phyloP scores from a whole-genome alignment of 176 grass and related monocot species.

The Luzula sylvatica region DNA sequence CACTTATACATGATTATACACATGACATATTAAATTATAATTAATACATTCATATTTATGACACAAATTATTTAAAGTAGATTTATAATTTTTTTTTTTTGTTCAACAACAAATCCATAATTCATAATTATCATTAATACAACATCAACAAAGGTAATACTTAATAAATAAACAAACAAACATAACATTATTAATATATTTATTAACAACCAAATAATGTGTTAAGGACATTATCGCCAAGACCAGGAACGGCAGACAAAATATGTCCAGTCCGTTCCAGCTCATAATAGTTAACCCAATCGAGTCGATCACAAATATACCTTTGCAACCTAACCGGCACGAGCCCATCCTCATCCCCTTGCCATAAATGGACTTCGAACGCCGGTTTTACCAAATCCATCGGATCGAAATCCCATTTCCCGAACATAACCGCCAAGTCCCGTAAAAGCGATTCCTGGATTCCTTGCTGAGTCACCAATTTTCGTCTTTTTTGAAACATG shows the following conservation, averaged over 20 bases:
- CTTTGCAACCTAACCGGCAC: conserved; percentile 76
- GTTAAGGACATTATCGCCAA: conserved; percentile 42
- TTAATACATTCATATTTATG: no score
- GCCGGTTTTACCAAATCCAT: conserved; percentile 42
- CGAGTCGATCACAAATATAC: conserved; percentile 43
- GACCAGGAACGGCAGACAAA: conserved; percentile 33
- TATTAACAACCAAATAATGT: neutral
- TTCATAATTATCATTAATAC: conserved; percentile 24
- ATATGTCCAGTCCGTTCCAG: conserved; percentile 41
- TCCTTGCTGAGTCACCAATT: conserved; percentile 53
- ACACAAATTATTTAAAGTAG: no score
- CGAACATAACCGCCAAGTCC: conserved; percentile 91
- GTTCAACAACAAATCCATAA: no score
- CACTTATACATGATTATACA: no score
- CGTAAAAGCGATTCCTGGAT: conserved; percentile 65
- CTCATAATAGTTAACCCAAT: conserved; percentile 72
- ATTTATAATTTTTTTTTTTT: no score
- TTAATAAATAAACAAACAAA: no score
- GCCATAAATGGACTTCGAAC: conserved; percentile 80
- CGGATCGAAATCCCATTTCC: conserved; percentile 89
- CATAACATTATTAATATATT: no score
- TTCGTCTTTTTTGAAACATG: conserved; percentile 16
- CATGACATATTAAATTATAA: no score
- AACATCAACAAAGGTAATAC: conserved; percentile 26
- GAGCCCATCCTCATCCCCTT: conserved; percentile 71